Conservation (phyloP, 192 early-diverging fungal genomes). For the Cetraspora pellucida region DNA sequence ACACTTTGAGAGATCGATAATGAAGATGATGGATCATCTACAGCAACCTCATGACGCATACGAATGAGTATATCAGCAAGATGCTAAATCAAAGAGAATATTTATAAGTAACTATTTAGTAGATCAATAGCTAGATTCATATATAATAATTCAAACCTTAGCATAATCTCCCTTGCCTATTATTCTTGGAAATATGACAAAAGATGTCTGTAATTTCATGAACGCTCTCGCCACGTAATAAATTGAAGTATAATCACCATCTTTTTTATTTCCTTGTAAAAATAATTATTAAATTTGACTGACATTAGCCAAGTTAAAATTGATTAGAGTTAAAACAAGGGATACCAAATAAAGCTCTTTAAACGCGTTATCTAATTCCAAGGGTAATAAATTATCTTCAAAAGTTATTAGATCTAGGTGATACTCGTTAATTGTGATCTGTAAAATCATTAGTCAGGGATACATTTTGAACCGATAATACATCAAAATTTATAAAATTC, state of each 20-base stretch:
- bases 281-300: conserved; percentile 5
- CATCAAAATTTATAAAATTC: background rate
- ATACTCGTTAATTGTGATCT: conserved; percentile 80
- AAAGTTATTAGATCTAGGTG: conserved; percentile 89
- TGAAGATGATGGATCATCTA: conserved; percentile 53
- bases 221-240: conserved; percentile 76
- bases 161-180: conserved; percentile 88
- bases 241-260: conserved; percentile 75
- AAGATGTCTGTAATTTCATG: conserved; percentile 87
- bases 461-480: background rate
- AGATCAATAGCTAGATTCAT: background rate
- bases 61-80: conserved; percentile 78
- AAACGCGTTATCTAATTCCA: conserved; percentile 85
- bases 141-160: conserved; percentile 46
- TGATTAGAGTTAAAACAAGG: background rate
- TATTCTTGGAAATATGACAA: conserved; percentile 89
- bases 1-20: conserved; percentile 65
- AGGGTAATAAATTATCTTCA: conserved; percentile 86
- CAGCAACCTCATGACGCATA: conserved; percentile 79
- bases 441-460: conserved; percentile 30
- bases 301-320: background rate
- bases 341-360: conserved; percentile 77
- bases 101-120: conserved; percentile 1
- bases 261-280: conserved; percentile 40
- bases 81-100: conserved; percentile 35